Base-by-base conservation (phyloP, 1,284 basidiomycete genomes). In the Trametes versicolor region DNA sequence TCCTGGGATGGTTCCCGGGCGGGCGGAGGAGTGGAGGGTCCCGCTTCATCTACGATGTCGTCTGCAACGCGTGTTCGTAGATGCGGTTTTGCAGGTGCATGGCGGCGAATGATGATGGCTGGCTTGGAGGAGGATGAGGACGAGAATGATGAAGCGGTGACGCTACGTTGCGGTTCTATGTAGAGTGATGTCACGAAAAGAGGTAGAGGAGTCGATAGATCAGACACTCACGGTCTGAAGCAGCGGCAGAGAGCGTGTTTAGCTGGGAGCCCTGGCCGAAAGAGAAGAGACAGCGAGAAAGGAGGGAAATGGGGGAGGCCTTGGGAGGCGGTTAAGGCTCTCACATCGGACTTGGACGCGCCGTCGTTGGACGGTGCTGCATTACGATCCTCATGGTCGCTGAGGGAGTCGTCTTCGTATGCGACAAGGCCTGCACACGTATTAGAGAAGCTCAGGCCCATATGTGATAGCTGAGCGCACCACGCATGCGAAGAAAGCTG, bases 351-450 rank as follows among this genome's bases (percentile, higher is more conserved):
- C 41, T 43, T 43, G 19, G 15, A 17, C 41, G 15, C 76, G 21
- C 76, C 74, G n/a, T 78, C 66, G 13, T 72, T 50, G 15, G 65
- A 27, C 27, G 41, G 19, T 43, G 41, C 41, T n/a, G 41, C 2
- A 21, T 21, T 10, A 21, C 75, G 77, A 36, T 80, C 81, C 68
- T 89, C 89, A 29, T 80, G 78, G 68, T 90, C 88, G 68, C 86
- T 89, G 48, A 83, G 82, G 17, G 85, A 85, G 70, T 89, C 89
- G 58, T 87, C 89, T 67, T 83, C 85, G 71, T 91, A 92, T 39
- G 86, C 85, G 32, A 86, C 85, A 36, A 92, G 84, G 23, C 88
- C 89, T 91, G 29, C 9, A 10, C 5, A 34, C 2, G 15, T n/a
- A 7, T 25, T 13, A 47, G 29, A 29, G 8, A 3, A 32, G 47